These are phyloP conservation scores for Boletus patriciae DNA, from an alignment of 768 basidiomycete genomes.

Conservation along the genomic window DNA sequence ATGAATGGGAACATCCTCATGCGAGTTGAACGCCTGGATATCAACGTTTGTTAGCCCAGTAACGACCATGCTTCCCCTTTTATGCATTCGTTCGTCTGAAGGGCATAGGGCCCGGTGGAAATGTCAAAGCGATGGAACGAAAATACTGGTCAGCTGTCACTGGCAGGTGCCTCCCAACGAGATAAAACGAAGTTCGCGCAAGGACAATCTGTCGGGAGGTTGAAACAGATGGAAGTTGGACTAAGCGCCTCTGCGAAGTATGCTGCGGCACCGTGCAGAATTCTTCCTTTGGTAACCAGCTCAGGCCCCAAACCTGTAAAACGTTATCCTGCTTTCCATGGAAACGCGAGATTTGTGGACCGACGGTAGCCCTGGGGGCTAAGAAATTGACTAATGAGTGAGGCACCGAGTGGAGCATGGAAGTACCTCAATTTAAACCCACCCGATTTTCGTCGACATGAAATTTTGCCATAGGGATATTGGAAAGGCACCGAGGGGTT, in stretches of 20 bases:
- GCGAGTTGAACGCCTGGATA: background rate
- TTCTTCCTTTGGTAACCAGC: background rate
- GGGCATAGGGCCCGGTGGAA: background rate
- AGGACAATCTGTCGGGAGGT: background rate
- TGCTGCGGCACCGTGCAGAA: background rate
- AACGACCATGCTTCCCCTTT: background rate
- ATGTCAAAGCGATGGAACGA: background rate
- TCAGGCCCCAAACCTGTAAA: background rate
- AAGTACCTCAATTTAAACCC: background rate
- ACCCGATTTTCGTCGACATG: too few relatives aligned
- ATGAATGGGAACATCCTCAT: conserved; percentile 11
- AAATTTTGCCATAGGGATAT: too few relatives aligned
- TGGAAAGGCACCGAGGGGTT: too few relatives aligned
- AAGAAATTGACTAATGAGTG: background rate
- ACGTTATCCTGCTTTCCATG: background rate
- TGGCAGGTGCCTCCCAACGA: background rate
- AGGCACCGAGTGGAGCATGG: too few relatives aligned
- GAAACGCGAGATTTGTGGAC: background rate
- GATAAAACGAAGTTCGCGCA: background rate
- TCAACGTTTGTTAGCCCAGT: background rate
- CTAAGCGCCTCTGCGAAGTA: background rate
- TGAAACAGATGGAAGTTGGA: background rate
- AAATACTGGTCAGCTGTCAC: background rate
- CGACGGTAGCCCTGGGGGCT: too few relatives aligned
- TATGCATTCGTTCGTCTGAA: conserved; percentile 1